Conservation (phyloP, 257 asterid genomes). For the Solanum gracilifrons region DNA sequence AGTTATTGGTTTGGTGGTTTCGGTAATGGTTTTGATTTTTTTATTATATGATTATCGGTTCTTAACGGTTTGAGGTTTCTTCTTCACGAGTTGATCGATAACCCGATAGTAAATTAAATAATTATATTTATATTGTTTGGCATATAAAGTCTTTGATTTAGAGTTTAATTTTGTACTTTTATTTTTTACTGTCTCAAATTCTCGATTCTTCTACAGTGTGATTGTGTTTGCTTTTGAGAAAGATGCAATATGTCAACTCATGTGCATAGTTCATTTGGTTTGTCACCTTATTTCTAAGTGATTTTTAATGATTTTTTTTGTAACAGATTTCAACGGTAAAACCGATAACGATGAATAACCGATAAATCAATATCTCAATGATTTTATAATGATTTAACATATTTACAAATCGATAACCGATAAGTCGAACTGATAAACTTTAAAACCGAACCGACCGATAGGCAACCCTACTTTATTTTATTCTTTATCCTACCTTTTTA, state of each 20-base stretch:
- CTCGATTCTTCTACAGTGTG: neutral
- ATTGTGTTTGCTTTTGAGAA: neutral
- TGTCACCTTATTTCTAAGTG: neutral
- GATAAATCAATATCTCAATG: neutral
- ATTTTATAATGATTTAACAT: neutral
- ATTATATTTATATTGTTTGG: too few relatives aligned
- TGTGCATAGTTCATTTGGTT: neutral
- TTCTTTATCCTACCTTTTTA: neutral
- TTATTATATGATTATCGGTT: neutral
- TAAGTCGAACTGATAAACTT: neutral
- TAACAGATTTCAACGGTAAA: neutral
- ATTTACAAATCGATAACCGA: neutral
- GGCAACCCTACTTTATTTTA: too few relatives aligned
- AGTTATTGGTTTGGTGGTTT: neutral
- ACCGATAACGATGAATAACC: too few relatives aligned
- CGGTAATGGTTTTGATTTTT: too few relatives aligned
- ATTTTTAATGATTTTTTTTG: too few relatives aligned
- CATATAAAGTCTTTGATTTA: neutral
- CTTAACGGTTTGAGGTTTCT: too few relatives aligned
- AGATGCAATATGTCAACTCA: neutral
- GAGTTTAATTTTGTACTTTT: neutral
- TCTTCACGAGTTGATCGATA: neutral
- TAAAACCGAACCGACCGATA: too few relatives aligned
- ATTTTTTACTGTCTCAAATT: neutral
- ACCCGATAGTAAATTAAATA: neutral